phyloP scores from a whole-genome alignment of 257 asterid genomes.

The Cinchona pubescens region DNA sequence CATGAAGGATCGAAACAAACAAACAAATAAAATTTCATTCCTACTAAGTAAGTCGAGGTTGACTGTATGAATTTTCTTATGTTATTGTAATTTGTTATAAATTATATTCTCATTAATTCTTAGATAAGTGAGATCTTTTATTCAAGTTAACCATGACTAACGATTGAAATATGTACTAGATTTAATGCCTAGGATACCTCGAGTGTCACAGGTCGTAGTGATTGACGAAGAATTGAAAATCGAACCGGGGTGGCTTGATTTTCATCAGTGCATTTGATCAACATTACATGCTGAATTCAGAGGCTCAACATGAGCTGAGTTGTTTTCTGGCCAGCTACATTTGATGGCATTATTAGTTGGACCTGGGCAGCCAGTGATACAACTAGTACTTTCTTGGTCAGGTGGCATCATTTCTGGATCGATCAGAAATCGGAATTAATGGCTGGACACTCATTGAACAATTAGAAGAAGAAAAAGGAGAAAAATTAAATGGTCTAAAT shows the following conservation, averaged over 20 bases:
- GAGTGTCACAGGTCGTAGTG: constrained; percentile 53
- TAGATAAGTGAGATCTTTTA: no score
- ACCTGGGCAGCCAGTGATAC: constrained; percentile 21
- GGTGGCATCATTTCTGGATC: constrained; percentile 61
- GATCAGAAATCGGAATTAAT: no score
- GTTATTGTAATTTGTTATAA: no score
- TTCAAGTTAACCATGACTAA: no score
- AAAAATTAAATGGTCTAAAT: constrained; percentile 1
- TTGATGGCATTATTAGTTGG: constrained; percentile 22
- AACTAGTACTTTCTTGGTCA: constrained; percentile 46
- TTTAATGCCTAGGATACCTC: constrained; percentile 33
- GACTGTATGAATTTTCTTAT: no score
- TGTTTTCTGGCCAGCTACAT: constrained; percentile 26
- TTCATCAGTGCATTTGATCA: constrained; percentile 21
- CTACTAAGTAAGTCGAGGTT: no score
- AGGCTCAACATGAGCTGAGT: constrained; percentile 39
- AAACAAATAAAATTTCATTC: no score
- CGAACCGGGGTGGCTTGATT: constrained; percentile 23
- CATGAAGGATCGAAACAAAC: no score
- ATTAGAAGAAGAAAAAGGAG: not conserved
- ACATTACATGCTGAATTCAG: constrained; percentile 42
- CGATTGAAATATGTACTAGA: not conserved
- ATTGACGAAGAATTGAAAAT: constrained; percentile 47
- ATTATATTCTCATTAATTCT: no score
- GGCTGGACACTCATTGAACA: constrained; percentile 4